Evolutionary conservation across 495 filamentous ascomycete species (phyloP), one percentile per base, ranked within the genome.

Genomic region (Tetracladium setigerum): DNA sequence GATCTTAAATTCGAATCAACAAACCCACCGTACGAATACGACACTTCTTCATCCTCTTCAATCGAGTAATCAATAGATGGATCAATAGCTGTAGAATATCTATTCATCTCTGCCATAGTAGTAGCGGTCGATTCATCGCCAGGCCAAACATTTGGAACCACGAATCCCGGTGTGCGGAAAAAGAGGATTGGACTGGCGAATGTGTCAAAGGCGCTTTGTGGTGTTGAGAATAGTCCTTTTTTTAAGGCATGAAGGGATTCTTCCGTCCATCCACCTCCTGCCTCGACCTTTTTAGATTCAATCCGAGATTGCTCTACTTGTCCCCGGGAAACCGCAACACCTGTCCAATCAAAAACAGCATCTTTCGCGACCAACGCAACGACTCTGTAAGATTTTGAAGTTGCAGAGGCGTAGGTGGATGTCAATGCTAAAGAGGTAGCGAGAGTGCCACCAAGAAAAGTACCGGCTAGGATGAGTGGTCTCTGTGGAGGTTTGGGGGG

Each of bases 301-400:
- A 27, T 3, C 7, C 7, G 22, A 27, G 22, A 27, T 27, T 27
- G 22, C 3, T n/a, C n/a, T n/a, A 7, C 7, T 3, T 27, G 22
- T 27, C 22, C 22, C 22, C 7, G 13, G 8, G 30, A 33, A 16
- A 44, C 53, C 1, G 44, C 50, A 19, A 52, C 38, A 13, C 35
- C 24, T 27, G 72, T 73, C 74, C 74, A 78, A 55, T 77, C 67
- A 52, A 71, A 76, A 34, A 78, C 67, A 24, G 70, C 73, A 44
- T 77, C 73, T 50, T 67, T 66, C 2, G 67, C 62, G 11, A 71
- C 59, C 4, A 73, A 57, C 17, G 72, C 74, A 13, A 58, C 61
- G 55, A 72, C 69, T 34, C 40, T 43, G 11, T 39, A 14, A 4
- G 19, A 15, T 35, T 50, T 42, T 2, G 17, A 15, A 4, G 41